These are phyloP conservation scores for Diaporthe sp. DNA, from an alignment of 2,329 filamentous ascomycete genomes.

Conservation along the genomic window DNA sequence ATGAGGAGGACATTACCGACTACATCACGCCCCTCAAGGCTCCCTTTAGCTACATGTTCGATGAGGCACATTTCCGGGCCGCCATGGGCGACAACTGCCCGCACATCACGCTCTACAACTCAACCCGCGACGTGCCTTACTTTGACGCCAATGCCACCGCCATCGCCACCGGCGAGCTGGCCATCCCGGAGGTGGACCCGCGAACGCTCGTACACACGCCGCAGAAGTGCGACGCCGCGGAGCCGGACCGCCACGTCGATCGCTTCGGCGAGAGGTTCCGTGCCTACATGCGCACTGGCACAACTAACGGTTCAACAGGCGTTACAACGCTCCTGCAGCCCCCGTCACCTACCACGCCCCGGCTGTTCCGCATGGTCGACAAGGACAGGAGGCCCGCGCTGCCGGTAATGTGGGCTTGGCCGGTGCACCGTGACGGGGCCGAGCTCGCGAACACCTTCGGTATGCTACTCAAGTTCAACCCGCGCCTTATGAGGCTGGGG, in stretches of 20 bases:
- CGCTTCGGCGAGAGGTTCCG: constrained; percentile 49
- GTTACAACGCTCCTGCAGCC: background rate
- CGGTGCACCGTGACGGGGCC: constrained; percentile 61
- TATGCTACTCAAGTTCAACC: constrained; percentile 56
- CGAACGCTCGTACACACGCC: constrained; percentile 52
- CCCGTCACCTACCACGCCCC: constrained; percentile 48
- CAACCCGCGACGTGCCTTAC: constrained; percentile 53
- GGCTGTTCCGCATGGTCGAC: constrained; percentile 55
- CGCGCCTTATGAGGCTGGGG: constrained; percentile 58
- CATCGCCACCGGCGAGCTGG: constrained; percentile 43
- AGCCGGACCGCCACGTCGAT: constrained; percentile 58
- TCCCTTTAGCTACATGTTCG: constrained; percentile 63
- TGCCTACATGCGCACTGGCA: constrained; percentile 5
- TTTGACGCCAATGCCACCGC: constrained; percentile 43
- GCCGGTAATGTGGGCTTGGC: constrained; percentile 60
- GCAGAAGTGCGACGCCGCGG: constrained; percentile 52
- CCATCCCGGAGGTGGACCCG: constrained; percentile 57
- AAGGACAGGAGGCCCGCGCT: constrained; percentile 50
- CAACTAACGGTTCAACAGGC: background rate
- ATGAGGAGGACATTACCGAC: constrained; percentile 56
- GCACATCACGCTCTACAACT: constrained; percentile 59
- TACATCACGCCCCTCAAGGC: constrained; percentile 54
- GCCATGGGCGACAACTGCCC: constrained; percentile 57
- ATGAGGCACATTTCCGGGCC: constrained; percentile 59
- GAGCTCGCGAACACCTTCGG: constrained; percentile 62